Evolutionary conservation across 371 early-diverging fungal species (phyloP), one percentile per base, ranked within the genome.

Genomic region (Zychaea mexicana): DNA sequence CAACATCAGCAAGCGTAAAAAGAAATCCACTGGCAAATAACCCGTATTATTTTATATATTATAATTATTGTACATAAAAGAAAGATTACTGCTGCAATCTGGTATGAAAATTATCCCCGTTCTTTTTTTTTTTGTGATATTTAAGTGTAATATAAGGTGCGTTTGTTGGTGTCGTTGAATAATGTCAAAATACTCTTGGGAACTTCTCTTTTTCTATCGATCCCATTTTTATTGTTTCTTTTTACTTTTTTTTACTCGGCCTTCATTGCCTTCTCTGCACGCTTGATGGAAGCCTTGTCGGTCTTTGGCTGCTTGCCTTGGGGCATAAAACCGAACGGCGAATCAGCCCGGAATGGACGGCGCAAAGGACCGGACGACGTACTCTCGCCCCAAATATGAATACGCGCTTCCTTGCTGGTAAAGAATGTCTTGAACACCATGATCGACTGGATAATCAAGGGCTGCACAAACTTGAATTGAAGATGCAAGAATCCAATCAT

Each of bases 401-500:
- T 82, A 70, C 85, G 76, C 63, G 92, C 88, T 33, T 91, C 76
- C 71, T 86, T 90, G 69, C 81, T 76, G 27, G 56, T 62, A 24
- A 62, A 75, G 49, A 60, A 69, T 12, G 61, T 65, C 46, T 69
- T 72, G 65, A 60, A 67, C 6, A 55, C 67, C 31, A 67, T 19
- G 38, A 52, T 62, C 28, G 55, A 68, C 62, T 49, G 74, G 64
- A 72, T 66, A 45, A 60, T 69, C 77, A 62, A 70, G 5, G 97
- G 97, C 64, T 95, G 93, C 57, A 92, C 81, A 68, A 92, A 94
- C 22, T 92, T 91, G 70, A 87, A 94, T 71, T 93, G 88, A 72
- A 90, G 85, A 77, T 96, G 92, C 73, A 96, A 80, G 53, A 90
- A 85, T 13, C 78, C 73, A 64, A 94, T 83, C 49, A 94, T 75